Percentiles rank a stretch among this genome's conserved stretches.
Conservation (phyloP, 345 rosid genomes). For the Salix viminalis region DNA sequence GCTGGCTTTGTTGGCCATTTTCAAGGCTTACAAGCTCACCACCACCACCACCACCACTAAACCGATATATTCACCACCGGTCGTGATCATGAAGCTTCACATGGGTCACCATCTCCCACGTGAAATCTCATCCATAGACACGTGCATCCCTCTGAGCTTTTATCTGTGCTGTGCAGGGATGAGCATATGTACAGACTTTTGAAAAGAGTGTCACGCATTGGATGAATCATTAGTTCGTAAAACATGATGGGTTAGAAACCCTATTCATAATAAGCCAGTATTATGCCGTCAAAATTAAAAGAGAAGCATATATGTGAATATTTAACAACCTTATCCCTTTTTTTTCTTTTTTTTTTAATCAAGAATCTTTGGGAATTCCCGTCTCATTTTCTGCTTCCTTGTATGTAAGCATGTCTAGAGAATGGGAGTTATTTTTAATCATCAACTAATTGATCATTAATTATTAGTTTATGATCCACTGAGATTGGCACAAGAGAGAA, state of each 20-base stretch:
- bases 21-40: background rate
- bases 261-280: background rate
- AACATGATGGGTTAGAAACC: background rate
- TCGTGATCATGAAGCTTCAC: slow-evolving; percentile 18
- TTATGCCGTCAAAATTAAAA: background rate
- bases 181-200: background rate
- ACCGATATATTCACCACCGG: background rate
- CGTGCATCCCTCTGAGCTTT: slow-evolving; percentile 35
- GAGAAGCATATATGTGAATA: background rate
- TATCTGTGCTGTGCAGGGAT: background rate
- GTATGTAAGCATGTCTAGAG: slow-evolving; percentile 41
- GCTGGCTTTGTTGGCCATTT: slow-evolving; percentile 14
- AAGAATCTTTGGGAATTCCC: slow-evolving; percentile 45
- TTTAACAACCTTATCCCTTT: background rate
- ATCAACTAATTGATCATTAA: background rate
- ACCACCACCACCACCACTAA: too few species aligned
- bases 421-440: slow-evolving; percentile 24
- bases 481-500: slow-evolving; percentile 10
- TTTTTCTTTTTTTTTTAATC: background rate
- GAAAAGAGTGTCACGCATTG: slow-evolving; percentile 1
- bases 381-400: slow-evolving; percentile 37
- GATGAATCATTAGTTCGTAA: background rate
- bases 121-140: slow-evolving; percentile 36
- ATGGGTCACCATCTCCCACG: slow-evolving; percentile 45
- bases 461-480: background rate